These are phyloP conservation scores for Kwoniella heveanensis DNA, from an alignment of 768 basidiomycete genomes.

Conservation along the genomic window DNA sequence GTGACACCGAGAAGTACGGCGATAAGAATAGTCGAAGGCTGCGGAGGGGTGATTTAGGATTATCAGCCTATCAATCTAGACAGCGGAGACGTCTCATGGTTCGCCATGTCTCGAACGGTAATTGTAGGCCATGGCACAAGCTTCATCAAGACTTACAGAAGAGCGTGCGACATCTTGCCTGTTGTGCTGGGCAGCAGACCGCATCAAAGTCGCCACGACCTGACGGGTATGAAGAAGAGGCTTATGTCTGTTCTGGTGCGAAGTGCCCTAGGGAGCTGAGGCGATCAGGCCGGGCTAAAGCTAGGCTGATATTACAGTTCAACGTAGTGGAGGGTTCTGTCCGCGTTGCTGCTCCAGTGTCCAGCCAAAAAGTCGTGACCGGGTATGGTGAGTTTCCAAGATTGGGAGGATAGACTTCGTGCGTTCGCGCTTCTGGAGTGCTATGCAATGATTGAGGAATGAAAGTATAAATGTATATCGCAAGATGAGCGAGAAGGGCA, in stretches of 20 bases:
- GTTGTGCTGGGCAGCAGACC: not conserved
- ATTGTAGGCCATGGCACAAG: not conserved
- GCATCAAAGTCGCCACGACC: slow-evolving; percentile 23
- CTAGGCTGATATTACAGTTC: no score
- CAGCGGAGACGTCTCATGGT: no score
- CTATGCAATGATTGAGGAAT: not conserved
- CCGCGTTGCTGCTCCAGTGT: no score
- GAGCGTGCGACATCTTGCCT: slow-evolving; percentile 54
- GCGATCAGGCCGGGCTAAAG: no score
- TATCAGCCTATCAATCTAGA: not conserved
- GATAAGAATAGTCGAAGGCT: slow-evolving; percentile 90
- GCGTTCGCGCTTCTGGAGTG: no score
- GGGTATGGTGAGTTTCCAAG: no score
- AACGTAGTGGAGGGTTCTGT: not conserved
- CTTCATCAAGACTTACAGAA: slow-evolving; percentile 41
- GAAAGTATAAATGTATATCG: not conserved
- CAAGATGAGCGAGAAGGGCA: not conserved
- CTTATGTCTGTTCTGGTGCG: no score
- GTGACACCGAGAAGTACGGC: slow-evolving; percentile 90
- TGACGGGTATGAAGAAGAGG: no score
- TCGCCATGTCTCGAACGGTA: no score
- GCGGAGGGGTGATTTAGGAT: not conserved
- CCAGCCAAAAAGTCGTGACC: no score
- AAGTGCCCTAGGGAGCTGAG: no score
- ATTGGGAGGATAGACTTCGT: no score